Base-by-base conservation (phyloP, 1,284 basidiomycete genomes). In the Abortiporus biennis region DNA sequence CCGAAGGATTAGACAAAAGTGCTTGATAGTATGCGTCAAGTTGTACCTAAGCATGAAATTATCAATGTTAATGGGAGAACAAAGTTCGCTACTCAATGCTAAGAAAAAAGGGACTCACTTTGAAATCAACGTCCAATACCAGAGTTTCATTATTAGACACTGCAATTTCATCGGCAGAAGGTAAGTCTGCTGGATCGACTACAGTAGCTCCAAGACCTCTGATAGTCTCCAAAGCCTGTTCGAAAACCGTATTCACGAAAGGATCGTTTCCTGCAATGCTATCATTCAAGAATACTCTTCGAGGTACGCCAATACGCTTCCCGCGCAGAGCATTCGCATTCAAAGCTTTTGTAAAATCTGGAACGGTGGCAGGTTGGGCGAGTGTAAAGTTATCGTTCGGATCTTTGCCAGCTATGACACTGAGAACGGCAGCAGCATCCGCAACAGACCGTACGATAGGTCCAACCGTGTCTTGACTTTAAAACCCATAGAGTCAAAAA, bases 141-240 rank as follows among this genome's bases (percentile, higher is more conserved):
- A 76, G 49, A 0, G 68, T 70, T 53, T 82, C 78, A 44, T 76
- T 76, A 9, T 71, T 67, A 0, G 69, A 74, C 6, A 52, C 54
- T 4, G 62, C 60, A 35, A 80, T 68, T 39, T 78, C 76, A 4
- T 72, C 65, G 4, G 72, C 75, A 30, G 68, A 71, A 0, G 79
- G 78, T 11, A 82, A 54, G 53, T 82, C 72, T 2, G 77, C 78
- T 3, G 78, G 76, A 54, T 82, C 80, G 3, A 83, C 65, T 12
- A 83, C 58, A 0, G 71, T 76, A 1, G 79, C 80, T 4, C 80
- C 80, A 1, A 83, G 65, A 1, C 51, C 49, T 30, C 62, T 57
- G 22, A 84, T 66, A 0, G 64, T 69, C 12, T 63, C 50, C 25
- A 81, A 53, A 0, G 77, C 74, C 29, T 66, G 46, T 39, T 77